Base-by-base conservation (phyloP, 129 eudicot species). In the Saussurea involucrata region DNA sequence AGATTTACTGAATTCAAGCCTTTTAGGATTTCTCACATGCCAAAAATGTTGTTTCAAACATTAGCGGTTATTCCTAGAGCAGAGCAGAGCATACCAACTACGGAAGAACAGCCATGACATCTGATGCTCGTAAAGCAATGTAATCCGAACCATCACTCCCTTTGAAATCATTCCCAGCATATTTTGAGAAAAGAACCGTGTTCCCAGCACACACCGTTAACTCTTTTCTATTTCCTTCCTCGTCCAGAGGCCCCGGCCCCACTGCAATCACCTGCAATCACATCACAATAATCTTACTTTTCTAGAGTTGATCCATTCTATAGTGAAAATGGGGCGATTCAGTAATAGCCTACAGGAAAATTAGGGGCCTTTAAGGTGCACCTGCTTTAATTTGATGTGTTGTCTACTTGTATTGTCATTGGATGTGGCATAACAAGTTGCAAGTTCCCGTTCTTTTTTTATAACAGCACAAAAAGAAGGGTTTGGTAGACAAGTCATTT, bases 161-260 rank as follows among this genome's bases (percentile, higher is more conserved):
- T 76, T 90, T 88, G 78, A 93, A 90, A 40, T 93, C 98, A 81
- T 86, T 90, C 24, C 95, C 98, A 0, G 91, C 98, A 77, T 84
- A 93, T 66, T 93, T 93, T 1, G 98, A 93, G 84, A 83, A 93
- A 68, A 93, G 79, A 55, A 93, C 97, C 15, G 90, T 88, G 82
- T 83, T 87, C 67, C 98, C 98, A 22, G 88, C 37, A 36, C 87
- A 33, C 44, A 90, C 72, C 0, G 89, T 42, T 27, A 90, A 75
- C 57, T 88, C 84, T 34, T 78, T 90, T 76, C 98, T 88, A 9
- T 86, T 87, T 29, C 98, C 98, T 32, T 90, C 95, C 80, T 88
- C 91, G 7, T 87, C 95, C 12, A 93, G 73, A 21, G 87, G 68
- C 49, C 98, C 98, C 53, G 96, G 97, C 5, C 98, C 98, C 17